phyloP scores from a whole-genome alignment of 257 asterid species.

The Gentiana straminea region DNA sequence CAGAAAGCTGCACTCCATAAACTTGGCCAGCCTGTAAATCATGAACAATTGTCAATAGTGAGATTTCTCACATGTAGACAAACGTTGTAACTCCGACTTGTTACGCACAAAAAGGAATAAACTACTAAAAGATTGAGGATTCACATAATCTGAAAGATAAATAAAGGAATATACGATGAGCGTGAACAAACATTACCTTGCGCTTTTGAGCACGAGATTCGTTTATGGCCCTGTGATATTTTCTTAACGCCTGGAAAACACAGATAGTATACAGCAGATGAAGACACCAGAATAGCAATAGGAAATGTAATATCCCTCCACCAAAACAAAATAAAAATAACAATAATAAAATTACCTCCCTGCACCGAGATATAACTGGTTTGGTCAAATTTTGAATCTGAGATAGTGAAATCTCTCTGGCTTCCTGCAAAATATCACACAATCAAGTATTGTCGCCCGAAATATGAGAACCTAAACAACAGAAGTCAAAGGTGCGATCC shows the following conservation, averaged over 20 bases:
- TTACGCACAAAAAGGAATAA: background rate
- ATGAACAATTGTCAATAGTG: conserved; percentile 10
- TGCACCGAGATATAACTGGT: conserved; percentile 64
- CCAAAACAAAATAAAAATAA: too few species aligned
- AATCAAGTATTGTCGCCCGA: too few species aligned
- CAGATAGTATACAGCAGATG: conserved; percentile 8
- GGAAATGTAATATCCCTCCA: too few species aligned
- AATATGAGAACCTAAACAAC: too few species aligned
- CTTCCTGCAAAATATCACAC: conserved; percentile 41
- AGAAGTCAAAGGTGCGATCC: too few species aligned
- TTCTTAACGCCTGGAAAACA: conserved; percentile 70
- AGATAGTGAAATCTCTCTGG: conserved; percentile 64
- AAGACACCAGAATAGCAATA: background rate
- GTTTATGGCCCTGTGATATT: conserved; percentile 84
- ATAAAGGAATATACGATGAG: background rate
- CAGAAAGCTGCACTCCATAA: conserved; percentile 94
- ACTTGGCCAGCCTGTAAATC: conserved; percentile 88
- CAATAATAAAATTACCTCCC: conserved; percentile 47
- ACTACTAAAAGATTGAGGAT: background rate
- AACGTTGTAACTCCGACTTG: too few species aligned
- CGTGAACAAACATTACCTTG: conserved; percentile 49
- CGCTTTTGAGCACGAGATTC: conserved; percentile 95
- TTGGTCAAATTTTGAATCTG: conserved; percentile 60
- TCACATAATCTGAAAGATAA: background rate
- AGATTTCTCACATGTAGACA: background rate